phyloP scores from a whole-genome alignment of 345 rosid genomes.

The Linum lewisii region DNA sequence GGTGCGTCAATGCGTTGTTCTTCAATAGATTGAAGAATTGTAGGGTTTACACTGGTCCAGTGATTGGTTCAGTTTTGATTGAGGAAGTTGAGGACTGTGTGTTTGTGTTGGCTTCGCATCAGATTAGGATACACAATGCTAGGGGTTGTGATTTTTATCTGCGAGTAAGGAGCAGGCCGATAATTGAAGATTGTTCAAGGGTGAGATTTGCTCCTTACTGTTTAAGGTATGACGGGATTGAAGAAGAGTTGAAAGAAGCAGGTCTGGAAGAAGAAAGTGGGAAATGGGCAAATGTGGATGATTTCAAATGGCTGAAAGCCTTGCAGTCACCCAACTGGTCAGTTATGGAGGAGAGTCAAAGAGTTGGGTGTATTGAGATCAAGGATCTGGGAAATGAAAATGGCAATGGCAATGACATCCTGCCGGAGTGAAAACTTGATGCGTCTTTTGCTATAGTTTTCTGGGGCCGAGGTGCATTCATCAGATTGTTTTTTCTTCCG shows the following conservation, averaged over 20 bases:
- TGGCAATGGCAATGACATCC: not conserved
- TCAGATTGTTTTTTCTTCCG: too few species aligned
- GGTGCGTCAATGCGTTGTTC: conserved; percentile 47
- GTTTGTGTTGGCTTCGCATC: conserved; percentile 71
- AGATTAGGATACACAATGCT: conserved; percentile 68
- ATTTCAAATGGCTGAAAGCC: conserved; percentile 84
- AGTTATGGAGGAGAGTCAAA: conserved; percentile 46
- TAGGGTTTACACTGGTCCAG: conserved; percentile 54
- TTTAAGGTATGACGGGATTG: conserved; percentile 64
- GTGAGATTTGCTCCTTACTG: conserved; percentile 71
- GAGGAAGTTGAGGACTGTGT: conserved; percentile 62
- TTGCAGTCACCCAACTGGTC: conserved; percentile 80
- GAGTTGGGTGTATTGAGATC: conserved; percentile 32
- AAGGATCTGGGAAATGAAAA: conserved; percentile 1
- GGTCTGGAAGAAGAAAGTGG: conserved; percentile 53
- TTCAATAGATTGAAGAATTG: conserved; percentile 47
- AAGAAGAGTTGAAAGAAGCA: conserved; percentile 47
- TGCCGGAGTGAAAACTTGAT: too few species aligned
- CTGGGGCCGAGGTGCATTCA: too few species aligned
- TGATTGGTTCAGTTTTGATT: conserved; percentile 67
- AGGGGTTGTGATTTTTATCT: conserved; percentile 56
- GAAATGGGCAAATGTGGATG: conserved; percentile 75
- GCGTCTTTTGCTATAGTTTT: too few species aligned
- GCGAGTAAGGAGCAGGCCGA: conserved; percentile 80
- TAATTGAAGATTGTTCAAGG: conserved; percentile 60